These are phyloP conservation scores for Aureobasidium namibiae DNA, from an alignment of 2,329 filamentous ascomycete genomes.

Conservation along the genomic window DNA sequence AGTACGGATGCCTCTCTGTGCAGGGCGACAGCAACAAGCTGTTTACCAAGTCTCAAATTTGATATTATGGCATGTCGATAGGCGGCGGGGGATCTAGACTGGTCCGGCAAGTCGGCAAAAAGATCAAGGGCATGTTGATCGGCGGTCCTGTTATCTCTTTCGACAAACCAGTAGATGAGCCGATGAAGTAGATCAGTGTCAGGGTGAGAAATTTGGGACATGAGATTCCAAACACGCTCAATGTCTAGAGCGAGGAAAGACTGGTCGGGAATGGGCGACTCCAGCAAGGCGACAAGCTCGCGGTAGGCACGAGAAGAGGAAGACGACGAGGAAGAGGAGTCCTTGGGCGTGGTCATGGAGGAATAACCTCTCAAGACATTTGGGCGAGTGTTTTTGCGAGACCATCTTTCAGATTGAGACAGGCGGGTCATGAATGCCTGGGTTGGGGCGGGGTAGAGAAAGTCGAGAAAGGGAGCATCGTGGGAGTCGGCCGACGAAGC, in stretches of 20 bases:
- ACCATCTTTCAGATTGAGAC: conserved; percentile 8
- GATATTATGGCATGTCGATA: conserved; percentile 40
- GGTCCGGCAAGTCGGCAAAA: background rate
- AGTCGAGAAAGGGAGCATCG: conserved; percentile 33
- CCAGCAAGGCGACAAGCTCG: background rate
- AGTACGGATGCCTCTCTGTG: conserved; percentile 31
- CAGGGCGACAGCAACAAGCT: conserved; percentile 31
- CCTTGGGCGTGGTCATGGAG: conserved; percentile 3
- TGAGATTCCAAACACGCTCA: background rate
- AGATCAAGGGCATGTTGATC: background rate
- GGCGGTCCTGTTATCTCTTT: background rate
- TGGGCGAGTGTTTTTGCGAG: background rate
- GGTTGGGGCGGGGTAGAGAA: conserved; percentile 40
- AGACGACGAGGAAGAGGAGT: background rate
- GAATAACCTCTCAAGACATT: conserved; percentile 12
- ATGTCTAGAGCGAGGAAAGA: background rate
- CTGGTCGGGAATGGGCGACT: background rate
- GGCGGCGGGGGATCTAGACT: conserved; percentile 23
- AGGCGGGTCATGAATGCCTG: conserved; percentile 23
- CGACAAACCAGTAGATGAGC: background rate
- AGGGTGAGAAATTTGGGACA: background rate
- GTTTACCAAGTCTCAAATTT: conserved; percentile 33
- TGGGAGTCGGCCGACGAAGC: background rate
- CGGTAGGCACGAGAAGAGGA: background rate
- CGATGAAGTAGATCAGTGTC: background rate